Evolutionary conservation across 2,329 filamentous ascomycete genomes (phyloP).

Genomic region (Paecilomyces sp.): DNA sequence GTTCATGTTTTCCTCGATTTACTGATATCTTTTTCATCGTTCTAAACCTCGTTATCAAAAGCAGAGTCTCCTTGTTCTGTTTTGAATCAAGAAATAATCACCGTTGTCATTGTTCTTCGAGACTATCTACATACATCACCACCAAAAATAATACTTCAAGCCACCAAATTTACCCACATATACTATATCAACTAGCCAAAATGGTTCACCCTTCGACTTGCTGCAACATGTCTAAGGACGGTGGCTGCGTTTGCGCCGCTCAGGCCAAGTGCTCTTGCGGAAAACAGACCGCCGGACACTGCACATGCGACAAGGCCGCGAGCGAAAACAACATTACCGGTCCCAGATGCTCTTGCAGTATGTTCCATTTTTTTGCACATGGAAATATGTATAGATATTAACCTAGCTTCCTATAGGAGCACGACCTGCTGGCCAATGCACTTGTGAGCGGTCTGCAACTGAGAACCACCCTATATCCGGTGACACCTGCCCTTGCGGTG

Average conservation of each 20-base stretch:
- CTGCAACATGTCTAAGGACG: constrained; percentile 50
- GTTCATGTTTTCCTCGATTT: neutral
- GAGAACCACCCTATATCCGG: constrained; percentile 62
- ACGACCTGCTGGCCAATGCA: constrained; percentile 72
- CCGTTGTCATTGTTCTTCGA: neutral
- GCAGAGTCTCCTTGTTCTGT: neutral
- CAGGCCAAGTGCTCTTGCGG: constrained; percentile 77
- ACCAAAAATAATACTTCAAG: neutral
- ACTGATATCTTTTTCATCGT: neutral
- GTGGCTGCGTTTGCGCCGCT: constrained; percentile 50
- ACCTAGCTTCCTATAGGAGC: constrained; percentile 39
- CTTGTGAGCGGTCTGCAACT: constrained; percentile 62
- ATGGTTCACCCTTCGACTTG: constrained; percentile 37
- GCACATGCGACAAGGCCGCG: constrained; percentile 70
- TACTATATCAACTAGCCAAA: neutral
- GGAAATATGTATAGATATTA: constrained; percentile 1
- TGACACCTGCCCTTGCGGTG: constrained; percentile 67
- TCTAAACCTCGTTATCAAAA: neutral
- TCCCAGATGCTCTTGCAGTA: constrained; percentile 74
- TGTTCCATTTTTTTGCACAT: constrained; percentile 22
- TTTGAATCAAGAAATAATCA: neutral
- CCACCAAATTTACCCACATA: neutral
- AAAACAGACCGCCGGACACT: constrained; percentile 77
- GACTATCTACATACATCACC: neutral
- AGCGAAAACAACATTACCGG: constrained; percentile 68